Base-by-base conservation (phyloP, 2,329 filamentous ascomycete species). In the Bipolaris oryzae region DNA sequence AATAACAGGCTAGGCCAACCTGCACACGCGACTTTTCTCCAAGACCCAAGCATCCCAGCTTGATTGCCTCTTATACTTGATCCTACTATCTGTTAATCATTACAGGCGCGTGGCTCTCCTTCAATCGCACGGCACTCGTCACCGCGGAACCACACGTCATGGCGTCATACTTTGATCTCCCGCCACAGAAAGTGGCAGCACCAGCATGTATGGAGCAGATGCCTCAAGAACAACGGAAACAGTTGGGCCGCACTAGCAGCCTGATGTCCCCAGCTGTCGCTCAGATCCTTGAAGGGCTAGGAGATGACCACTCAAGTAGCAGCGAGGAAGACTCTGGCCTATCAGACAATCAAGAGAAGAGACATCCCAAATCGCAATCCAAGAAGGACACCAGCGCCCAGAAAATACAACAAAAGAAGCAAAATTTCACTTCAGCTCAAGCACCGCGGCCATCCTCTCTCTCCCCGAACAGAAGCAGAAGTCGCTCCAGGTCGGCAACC, bases 81-180 rank as follows among this genome's bases (percentile, higher is more conserved):
- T 61, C 46, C 56, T 50, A 28, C 43, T 43, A 28, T 44, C 51
- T 43, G n/a, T 28, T 16, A 13, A 53, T 61, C 58, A 52, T 49
- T 46, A 57, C 35, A 38, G 28, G 34, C 33, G 23, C n/a, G 39
- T 5, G 18, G 25, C 25, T 9, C 35, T 20, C 42, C n/a, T 5
- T 4, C 10, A 31, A 31, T 2, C 23, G 13, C 23, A 20, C 42
- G n/a, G 16, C 42, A 33, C 16, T 11, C 25, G 23, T 44, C 23
- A 18, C 7, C 25, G 10, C 42, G n/a, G n/a, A 18, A 11, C 23
- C 1, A 49, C 31, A 57, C 54, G 50, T 61, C 60, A 69, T 74
- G 71, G 64, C 71, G 68, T 75, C 72, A 71, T 75, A 75, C 56
- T 75, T 74, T 41, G 72, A 75, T 23, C 58, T 65, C 35, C 66